Evolutionary conservation across 768 basidiomycete species (phyloP).

Genomic region (Lactarius vividus): DNA sequence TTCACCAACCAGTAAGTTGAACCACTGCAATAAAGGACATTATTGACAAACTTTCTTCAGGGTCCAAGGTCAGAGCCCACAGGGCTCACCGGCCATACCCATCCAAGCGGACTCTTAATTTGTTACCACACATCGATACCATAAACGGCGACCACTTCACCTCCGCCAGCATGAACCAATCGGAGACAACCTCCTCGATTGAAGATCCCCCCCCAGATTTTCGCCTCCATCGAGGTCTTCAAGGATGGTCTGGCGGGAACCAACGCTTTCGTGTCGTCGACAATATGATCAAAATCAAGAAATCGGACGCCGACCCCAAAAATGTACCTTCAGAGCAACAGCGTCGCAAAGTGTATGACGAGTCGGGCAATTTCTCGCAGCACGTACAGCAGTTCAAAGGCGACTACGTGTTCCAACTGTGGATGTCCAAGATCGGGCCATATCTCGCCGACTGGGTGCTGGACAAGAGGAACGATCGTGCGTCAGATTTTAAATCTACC

Average conservation of each 20-base stretch:
- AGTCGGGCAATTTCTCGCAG: neutral
- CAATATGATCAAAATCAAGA: slow-evolving; percentile 15
- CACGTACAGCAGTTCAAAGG: accelerated
- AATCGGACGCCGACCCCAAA: neutral
- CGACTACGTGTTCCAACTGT: neutral
- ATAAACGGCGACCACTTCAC: neutral
- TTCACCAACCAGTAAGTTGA: slow-evolving; percentile 15
- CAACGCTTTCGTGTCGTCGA: neutral
- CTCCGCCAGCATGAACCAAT: neutral
- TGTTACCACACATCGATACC: neutral
- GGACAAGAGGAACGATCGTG: neutral
- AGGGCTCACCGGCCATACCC: slow-evolving; percentile 4
- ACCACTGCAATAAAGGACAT: neutral
- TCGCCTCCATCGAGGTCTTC: accelerated
- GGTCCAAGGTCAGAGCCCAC: neutral
- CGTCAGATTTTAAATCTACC: neutral
- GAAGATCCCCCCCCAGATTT: neutral
- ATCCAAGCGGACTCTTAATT: neutral
- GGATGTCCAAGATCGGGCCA: slow-evolving; percentile 8
- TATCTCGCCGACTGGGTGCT: slow-evolving; percentile 20
- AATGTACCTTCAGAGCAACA: neutral
- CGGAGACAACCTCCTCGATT: neutral
- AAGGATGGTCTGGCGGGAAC: neutral
- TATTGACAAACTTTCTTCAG: neutral
- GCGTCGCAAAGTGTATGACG: neutral